These are phyloP conservation scores for Ustilago hordei DNA, from an alignment of 1,284 basidiomycete species.

Conservation along the genomic window DNA sequence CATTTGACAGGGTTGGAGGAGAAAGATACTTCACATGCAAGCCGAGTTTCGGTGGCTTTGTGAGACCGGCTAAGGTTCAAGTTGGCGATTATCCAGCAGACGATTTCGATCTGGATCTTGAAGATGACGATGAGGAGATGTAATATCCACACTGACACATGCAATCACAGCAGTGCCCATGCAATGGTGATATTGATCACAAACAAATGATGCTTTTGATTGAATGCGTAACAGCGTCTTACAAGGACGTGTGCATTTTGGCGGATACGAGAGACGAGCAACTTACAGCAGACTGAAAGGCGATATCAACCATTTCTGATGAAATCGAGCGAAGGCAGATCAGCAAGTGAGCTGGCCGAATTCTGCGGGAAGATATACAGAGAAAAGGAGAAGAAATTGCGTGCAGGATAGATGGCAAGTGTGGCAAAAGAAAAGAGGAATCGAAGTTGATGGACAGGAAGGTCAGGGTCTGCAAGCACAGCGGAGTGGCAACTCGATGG, in stretches of 20 bases:
- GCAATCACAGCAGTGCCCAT: neutral
- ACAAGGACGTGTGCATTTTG: neutral
- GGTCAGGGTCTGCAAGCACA: slow-evolving; percentile 4
- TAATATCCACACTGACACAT: slow-evolving; percentile 12
- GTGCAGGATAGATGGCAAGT: neutral
- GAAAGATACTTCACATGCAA: slow-evolving; percentile 84
- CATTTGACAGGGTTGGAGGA: slow-evolving; percentile 78
- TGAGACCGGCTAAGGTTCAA: slow-evolving; percentile 83
- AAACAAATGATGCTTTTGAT: neutral
- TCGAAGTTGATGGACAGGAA: slow-evolving; percentile 10
- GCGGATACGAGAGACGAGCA: neutral
- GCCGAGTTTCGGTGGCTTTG: slow-evolving; percentile 85
- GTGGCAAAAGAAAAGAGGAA: slow-evolving; percentile 1
- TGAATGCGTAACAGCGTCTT: neutral
- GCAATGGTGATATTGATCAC: neutral
- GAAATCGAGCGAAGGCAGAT: neutral
- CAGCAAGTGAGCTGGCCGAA: neutral
- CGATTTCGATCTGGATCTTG: slow-evolving; percentile 37
- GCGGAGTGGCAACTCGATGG: neutral
- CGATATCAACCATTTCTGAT: neutral
- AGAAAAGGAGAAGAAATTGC: neutral
- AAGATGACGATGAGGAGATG: slow-evolving; percentile 50
- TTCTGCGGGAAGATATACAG: neutral
- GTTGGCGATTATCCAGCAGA: slow-evolving; percentile 83
- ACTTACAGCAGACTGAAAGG: slow-evolving; percentile 1